Evolutionary conservation across 805 yeast species (phyloP).

Genomic region (Ogataea pilisensis): DNA sequence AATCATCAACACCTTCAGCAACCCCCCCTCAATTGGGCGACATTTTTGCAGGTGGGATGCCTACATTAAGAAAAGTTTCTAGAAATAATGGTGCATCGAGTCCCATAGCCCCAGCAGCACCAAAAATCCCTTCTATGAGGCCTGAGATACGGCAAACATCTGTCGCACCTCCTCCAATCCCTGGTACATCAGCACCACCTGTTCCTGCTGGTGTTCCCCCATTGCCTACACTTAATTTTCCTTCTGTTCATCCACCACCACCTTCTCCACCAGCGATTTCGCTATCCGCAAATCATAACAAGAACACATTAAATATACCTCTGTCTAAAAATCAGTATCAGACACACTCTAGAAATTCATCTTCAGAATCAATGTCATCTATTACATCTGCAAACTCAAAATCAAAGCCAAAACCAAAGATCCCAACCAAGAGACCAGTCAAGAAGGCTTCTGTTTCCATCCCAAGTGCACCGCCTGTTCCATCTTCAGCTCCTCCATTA

Average conservation of each 20-base stretch:
- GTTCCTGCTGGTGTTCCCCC: conserved; percentile 4
- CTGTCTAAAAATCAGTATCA: neutral
- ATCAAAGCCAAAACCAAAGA: conserved; percentile 6
- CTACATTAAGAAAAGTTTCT: conserved; percentile 50
- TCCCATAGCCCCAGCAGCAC: conserved; percentile 11
- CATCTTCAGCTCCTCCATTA: conserved; percentile 18
- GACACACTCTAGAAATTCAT: conserved; percentile 11
- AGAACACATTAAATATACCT: conserved; percentile 6
- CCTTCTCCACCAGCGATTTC: conserved; percentile 23
- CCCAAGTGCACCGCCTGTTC: conserved; percentile 23
- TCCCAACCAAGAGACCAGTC: conserved; percentile 19
- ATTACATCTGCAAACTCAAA: conserved; percentile 12
- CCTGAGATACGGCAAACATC: conserved; percentile 1
- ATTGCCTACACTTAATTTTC: neutral
- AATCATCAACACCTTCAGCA: conserved; percentile 29
- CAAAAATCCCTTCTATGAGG: conserved; percentile 4
- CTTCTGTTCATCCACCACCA: neutral
- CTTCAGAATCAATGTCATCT: conserved; percentile 10
- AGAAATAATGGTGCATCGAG: conserved; percentile 13
- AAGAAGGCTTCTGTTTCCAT: conserved; percentile 3
- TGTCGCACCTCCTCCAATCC: conserved; percentile 18
- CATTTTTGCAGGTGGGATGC: conserved; percentile 75
- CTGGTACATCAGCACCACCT: conserved; percentile 5
- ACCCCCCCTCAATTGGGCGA: conserved; percentile 54
- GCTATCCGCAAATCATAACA: conserved; percentile 4